Percentiles rank a stretch among this genome's conserved stretches.
Evolutionary conservation across 768 basidiomycete genomes (phyloP).

Genomic region (Trametes coccinea): DNA sequence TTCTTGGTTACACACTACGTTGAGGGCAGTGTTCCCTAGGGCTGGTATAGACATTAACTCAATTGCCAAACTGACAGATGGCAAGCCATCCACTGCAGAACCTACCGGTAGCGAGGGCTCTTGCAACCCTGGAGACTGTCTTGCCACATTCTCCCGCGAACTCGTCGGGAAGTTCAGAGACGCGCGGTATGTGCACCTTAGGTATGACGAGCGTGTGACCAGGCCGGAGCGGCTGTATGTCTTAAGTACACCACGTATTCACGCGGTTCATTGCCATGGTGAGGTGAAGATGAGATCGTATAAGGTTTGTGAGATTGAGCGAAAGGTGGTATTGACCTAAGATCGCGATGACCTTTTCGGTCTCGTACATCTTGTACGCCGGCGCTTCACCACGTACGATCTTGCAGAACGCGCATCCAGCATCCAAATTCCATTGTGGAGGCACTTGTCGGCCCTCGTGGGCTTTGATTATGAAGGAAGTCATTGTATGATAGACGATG

Average conservation of each 20-base stretch:
- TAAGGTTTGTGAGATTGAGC: not conserved
- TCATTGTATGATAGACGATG: slow-evolving; percentile 44
- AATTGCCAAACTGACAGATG: not conserved
- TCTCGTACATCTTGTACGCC: slow-evolving; percentile 57
- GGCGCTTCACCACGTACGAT: slow-evolving; percentile 54
- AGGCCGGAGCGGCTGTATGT: slow-evolving; percentile 64
- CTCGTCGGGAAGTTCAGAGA: slow-evolving; percentile 66
- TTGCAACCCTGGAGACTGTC: slow-evolving; percentile 60
- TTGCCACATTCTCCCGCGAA: slow-evolving; percentile 58
- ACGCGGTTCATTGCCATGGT: not conserved
- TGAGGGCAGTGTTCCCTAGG: slow-evolving; percentile 64
- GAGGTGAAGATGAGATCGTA: not conserved
- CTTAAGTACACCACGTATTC: slow-evolving; percentile 33
- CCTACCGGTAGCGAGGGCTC: slow-evolving; percentile 62
- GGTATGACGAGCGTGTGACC: slow-evolving; percentile 75
- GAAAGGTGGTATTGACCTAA: slow-evolving; percentile 45
- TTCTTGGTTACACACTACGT: slow-evolving; percentile 80
- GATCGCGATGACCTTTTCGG: slow-evolving; percentile 63
- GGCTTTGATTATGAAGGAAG: slow-evolving; percentile 70
- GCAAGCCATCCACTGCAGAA: not conserved
- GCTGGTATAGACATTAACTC: slow-evolving; percentile 39
- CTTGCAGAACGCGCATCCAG: slow-evolving; percentile 63
- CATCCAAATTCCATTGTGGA: slow-evolving; percentile 49
- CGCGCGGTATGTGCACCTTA: slow-evolving; percentile 57
- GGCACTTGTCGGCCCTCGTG: slow-evolving; percentile 51